phyloP scores from a whole-genome alignment of 306 rosid genomes.

The Quercus engelmannii region DNA sequence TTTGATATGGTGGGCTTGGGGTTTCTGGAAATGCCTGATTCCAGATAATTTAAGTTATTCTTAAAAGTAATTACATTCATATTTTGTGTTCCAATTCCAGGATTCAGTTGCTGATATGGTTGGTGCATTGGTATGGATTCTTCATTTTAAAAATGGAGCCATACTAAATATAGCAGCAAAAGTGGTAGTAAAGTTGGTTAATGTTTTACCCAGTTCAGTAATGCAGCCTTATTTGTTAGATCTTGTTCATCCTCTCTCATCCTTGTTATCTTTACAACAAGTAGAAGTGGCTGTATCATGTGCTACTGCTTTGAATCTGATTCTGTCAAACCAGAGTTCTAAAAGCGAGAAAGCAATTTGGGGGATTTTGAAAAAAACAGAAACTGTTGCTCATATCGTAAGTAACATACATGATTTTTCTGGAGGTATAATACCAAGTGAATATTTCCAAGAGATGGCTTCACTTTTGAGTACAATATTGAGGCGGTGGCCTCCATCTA shows the following conservation, averaged over 20 bases:
- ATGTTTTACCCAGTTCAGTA: slow-evolving; percentile 44
- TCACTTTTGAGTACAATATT: slow-evolving; percentile 73
- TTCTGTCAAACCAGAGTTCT: slow-evolving; percentile 52
- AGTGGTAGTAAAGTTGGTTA: slow-evolving; percentile 54
- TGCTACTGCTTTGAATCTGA: slow-evolving; percentile 56
- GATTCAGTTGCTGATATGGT: slow-evolving; percentile 58
- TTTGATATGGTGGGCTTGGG: not conserved
- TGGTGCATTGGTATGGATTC: slow-evolving; percentile 74
- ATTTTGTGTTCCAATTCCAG: slow-evolving; percentile 39
- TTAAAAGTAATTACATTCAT: not conserved
- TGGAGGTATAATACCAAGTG: slow-evolving; percentile 33
- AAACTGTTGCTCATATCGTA: slow-evolving; percentile 37
- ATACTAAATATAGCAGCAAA: slow-evolving; percentile 52
- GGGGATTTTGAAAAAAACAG: slow-evolving; percentile 50
- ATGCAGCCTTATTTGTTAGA: slow-evolving; percentile 51
- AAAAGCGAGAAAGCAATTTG: slow-evolving; percentile 54
- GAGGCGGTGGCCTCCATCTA: slow-evolving; percentile 63
- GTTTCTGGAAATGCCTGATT: not conserved
- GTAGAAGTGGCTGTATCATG: slow-evolving; percentile 50
- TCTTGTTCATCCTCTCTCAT: slow-evolving; percentile 61
- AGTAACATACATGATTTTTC: slow-evolving; percentile 34
- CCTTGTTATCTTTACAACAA: slow-evolving; percentile 51
- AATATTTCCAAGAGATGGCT: slow-evolving; percentile 57
- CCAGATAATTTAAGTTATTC: not conserved
- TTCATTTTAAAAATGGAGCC: slow-evolving; percentile 45